These are phyloP conservation scores for Hevea brasiliensis DNA, from an alignment of 345 rosid species.

Conservation along the genomic window DNA sequence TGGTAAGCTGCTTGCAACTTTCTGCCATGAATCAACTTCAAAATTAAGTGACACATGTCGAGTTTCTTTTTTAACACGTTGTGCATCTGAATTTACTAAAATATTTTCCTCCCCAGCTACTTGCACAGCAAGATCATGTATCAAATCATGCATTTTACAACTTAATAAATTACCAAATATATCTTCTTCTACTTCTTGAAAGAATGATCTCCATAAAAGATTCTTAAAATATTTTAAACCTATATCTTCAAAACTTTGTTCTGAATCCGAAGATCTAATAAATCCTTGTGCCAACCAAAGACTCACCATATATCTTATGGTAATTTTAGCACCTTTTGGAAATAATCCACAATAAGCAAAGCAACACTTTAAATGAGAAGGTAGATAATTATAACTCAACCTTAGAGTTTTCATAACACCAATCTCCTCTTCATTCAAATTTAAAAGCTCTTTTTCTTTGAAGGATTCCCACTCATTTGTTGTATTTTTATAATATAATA, in stretches of 20 bases:
- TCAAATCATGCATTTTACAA: conserved; percentile 23
- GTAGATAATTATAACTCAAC: conserved; percentile 30
- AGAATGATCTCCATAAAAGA: conserved; percentile 12
- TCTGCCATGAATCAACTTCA: not conserved
- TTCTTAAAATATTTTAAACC: conserved; percentile 5
- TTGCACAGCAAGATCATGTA: conserved; percentile 18
- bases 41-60: conserved; percentile 13
- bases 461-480: too few species aligned
- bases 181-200: conserved; percentile 18
- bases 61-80: not conserved
- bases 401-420: conserved; percentile 7
- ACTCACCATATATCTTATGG: not conserved
- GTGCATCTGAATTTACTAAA: too few species aligned
- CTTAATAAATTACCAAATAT: accelerated
- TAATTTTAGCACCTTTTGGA: conserved; percentile 17
- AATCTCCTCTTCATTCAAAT: not conserved
- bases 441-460: too few species aligned
- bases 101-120: not conserved
- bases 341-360: conserved; percentile 30
- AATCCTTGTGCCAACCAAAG: conserved; percentile 33
- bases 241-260: not conserved
- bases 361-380: too few species aligned
- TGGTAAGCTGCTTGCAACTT: not conserved
- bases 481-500: too few species aligned
- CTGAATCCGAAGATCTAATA: not conserved